Conservation (phyloP, 148 eudicot species). For the Cornus controversa region DNA sequence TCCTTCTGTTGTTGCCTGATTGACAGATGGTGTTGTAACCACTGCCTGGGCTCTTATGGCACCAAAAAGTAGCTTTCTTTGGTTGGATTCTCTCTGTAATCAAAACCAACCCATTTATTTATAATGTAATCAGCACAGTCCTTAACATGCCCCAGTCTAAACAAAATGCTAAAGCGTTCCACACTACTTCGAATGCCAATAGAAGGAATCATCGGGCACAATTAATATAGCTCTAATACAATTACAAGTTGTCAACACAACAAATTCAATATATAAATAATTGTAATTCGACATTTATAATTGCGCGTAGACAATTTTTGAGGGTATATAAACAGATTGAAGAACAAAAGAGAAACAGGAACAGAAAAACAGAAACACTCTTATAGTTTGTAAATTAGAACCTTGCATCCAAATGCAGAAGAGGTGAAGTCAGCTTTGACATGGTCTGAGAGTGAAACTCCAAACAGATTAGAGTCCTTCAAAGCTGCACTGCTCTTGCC, state of each 20-base stretch:
- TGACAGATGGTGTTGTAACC: conserved; percentile 55
- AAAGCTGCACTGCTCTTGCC: conserved; percentile 43
- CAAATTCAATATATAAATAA: neutral
- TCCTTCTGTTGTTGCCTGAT: conserved; percentile 31
- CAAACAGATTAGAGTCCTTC: conserved; percentile 57
- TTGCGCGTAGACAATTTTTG: neutral
- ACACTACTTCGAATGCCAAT: neutral
- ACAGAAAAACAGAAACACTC: neutral
- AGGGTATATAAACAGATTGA: neutral
- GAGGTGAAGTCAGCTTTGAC: conserved; percentile 41
- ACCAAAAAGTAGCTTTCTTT: conserved; percentile 27
- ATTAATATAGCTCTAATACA: neutral
- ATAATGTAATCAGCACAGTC: neutral
- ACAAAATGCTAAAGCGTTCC: neutral
- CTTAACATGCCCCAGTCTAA: neutral
- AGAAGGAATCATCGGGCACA: neutral
- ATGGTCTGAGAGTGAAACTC: conserved; percentile 49
- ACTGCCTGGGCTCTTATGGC: conserved; percentile 55
- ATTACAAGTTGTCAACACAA: neutral
- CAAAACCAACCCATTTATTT: neutral
- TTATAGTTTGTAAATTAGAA: conserved; percentile 3
- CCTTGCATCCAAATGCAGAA: conserved; percentile 53
- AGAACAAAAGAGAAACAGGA: neutral
- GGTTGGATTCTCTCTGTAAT: conserved; percentile 8
- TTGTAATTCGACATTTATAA: neutral